Base-by-base conservation (phyloP, 352 stramenopile species). In the Phytopythium ostracodes region DNA sequence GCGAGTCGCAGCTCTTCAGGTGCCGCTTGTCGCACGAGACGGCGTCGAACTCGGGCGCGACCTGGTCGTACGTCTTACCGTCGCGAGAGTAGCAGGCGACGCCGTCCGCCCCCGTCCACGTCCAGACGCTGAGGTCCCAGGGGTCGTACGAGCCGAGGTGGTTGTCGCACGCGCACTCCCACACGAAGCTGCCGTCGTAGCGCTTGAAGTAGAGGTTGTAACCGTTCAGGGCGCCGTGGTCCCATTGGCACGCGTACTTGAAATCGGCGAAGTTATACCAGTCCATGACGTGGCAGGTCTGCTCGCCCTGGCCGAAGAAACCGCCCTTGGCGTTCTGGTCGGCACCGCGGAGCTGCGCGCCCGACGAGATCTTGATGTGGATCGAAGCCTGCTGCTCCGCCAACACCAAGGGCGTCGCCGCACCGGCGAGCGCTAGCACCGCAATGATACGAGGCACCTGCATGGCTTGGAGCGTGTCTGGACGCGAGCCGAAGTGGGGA, bases 231-330 rank as follows among this genome's bases (percentile, higher is more conserved):
- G n/a, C 22, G 22, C 24, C 31, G 58, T 58, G 58, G 22, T 63
- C 33, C 58, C 46, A 56, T 6, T 54, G n/a, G 46, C 57, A 63
- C 11, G 57, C 57, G 22, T 63, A 58, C 58, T 63, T 58, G 58
- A 58, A 63, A 11, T 63, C 58, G 58, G 50, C 25, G 36, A 29
- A 63, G 58, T 58, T 63, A 4, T 56, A 35, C 35, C 47, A 52
- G 8, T 63, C 33, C 58, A 63, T 63, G 12, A 42, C 33, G 8
- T 58, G 15, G 47, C 49, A 63, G 2, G 27, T 40, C 25, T 56
- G 50, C 50, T 56, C 33, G 50, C 29, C 50, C 11, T 15, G 25
- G 11, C 24, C 10, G 27, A 54, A 54, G 27, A 10, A 40, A n/a
- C n/a, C n/a, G 20, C 50, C 29, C 50, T 56, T 56, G 27, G 2